Percentiles rank a stretch among this genome's conserved stretches.
Conservation (phyloP, 164 flowering plant genomes). For the Platanus orientalis region DNA sequence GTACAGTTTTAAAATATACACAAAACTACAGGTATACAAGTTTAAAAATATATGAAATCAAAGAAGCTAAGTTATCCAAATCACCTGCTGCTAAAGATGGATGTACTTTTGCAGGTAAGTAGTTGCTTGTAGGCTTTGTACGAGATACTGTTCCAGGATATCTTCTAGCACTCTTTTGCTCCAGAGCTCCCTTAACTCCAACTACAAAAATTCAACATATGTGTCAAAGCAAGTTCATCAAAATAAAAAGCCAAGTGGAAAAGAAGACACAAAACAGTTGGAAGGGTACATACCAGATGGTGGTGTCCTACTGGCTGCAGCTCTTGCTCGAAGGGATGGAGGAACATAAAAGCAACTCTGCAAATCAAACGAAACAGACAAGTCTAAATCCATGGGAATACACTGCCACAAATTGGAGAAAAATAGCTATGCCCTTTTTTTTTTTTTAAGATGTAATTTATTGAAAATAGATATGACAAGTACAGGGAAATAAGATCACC, state of each 20-base stretch:
- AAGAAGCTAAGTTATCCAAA: background rate
- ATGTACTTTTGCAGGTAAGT: constrained; percentile 38
- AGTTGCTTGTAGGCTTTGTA: constrained; percentile 36
- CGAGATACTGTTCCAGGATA: constrained; percentile 36
- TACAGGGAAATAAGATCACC: no score
- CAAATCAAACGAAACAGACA: background rate
- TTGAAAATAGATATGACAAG: no score
- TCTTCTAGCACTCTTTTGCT: constrained; percentile 49
- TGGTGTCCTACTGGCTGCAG: constrained; percentile 60
- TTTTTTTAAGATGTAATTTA: no score
- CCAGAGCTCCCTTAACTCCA: constrained; percentile 41
- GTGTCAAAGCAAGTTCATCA: background rate
- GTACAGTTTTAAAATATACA: no score
- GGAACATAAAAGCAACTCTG: constrained; percentile 94
- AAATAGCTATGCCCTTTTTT: no score
- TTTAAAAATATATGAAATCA: background rate
- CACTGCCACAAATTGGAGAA: background rate
- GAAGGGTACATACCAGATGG: constrained; percentile 57
- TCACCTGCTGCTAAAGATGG: constrained; percentile 46
- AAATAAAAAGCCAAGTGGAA: background rate
- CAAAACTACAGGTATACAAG: background rate
- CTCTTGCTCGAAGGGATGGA: constrained; percentile 73
- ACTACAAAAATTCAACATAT: constrained; percentile 22
- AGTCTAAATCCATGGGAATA: background rate
- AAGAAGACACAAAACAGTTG: background rate